phyloP scores from a whole-genome alignment of 176 grass and related monocot species.

The Aegilops speltoides region DNA sequence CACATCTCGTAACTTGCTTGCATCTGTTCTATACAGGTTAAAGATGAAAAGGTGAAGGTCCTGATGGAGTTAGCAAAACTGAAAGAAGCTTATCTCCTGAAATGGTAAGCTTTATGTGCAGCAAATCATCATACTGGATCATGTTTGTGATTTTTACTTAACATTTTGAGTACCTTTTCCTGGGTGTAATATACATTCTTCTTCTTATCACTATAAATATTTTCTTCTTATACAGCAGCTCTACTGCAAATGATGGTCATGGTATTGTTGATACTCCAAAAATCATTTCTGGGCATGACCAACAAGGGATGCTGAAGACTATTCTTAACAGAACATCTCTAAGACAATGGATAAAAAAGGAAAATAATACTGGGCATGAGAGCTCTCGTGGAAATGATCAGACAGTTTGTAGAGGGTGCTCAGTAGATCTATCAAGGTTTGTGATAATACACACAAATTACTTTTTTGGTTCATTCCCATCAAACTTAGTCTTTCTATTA shows the following conservation, averaged over 20 bases:
- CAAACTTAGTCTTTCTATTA: neutral
- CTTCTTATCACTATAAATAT: slow-evolving; percentile 21
- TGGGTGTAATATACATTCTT: neutral
- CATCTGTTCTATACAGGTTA: slow-evolving; percentile 58
- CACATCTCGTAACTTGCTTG: neutral
- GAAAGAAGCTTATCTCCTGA: slow-evolving; percentile 72
- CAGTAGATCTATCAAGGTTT: slow-evolving; percentile 79
- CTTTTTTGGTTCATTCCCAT: neutral
- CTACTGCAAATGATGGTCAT: slow-evolving; percentile 20
- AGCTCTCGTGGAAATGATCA: slow-evolving; percentile 34
- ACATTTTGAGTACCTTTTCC: neutral
- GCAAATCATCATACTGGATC: slow-evolving; percentile 9
- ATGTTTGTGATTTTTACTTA: neutral
- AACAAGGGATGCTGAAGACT: slow-evolving; percentile 80
- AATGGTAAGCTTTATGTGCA: slow-evolving; percentile 59
- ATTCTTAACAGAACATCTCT: slow-evolving; percentile 78
- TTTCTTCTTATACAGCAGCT: slow-evolving; percentile 38
- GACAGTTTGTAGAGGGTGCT: slow-evolving; percentile 39
- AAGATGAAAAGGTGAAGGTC: slow-evolving; percentile 83
- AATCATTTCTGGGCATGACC: slow-evolving; percentile 46
- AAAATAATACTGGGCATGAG: slow-evolving; percentile 35
- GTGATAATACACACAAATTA: slow-evolving; percentile 11
- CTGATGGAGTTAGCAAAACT: slow-evolving; percentile 89
- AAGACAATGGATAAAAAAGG: slow-evolving; percentile 71
- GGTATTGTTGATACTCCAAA: slow-evolving; percentile 34